Conservation (phyloP, 2,329 filamentous ascomycete species). For the Dactylonectria macrodidyma region DNA sequence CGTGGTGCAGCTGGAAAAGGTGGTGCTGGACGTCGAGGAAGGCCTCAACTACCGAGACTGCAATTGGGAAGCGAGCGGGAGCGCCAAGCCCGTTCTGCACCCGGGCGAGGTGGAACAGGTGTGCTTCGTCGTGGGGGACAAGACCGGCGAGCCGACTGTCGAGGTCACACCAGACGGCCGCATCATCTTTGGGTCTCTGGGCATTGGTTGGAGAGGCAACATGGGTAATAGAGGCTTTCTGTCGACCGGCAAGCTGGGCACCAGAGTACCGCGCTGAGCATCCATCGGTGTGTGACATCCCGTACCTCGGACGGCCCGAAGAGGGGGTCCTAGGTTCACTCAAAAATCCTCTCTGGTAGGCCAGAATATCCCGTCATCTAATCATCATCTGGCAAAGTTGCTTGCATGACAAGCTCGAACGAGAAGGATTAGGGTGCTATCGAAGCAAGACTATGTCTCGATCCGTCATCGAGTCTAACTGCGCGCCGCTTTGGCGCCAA, state of each 20-base stretch:
- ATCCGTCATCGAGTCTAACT: slow-evolving; percentile 1
- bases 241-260: slow-evolving; percentile 85
- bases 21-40: slow-evolving; percentile 67
- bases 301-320: slow-evolving; percentile 20
- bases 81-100: slow-evolving; percentile 68
- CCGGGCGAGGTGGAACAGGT: slow-evolving; percentile 77
- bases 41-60: slow-evolving; percentile 68
- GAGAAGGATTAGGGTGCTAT: not conserved
- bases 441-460: slow-evolving; percentile 3
- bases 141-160: slow-evolving; percentile 54
- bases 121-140: slow-evolving; percentile 71
- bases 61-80: slow-evolving; percentile 67
- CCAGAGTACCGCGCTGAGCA: slow-evolving; percentile 57
- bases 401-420: not conserved
- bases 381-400: slow-evolving; percentile 8
- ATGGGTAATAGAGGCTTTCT: slow-evolving; percentile 93
- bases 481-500: slow-evolving; percentile 2
- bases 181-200: slow-evolving; percentile 83
- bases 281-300: slow-evolving; percentile 21
- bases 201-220: slow-evolving; percentile 88
- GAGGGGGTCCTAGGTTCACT: slow-evolving; percentile 6
- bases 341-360: not conserved
- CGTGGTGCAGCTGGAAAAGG: slow-evolving; percentile 81
- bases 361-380: slow-evolving; percentile 1
- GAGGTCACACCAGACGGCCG: slow-evolving; percentile 67